Percentiles rank a stretch among this genome's conserved stretches.
Evolutionary conservation across 2,329 filamentous ascomycete species (phyloP).

Genomic region (Colletotrichum musae): DNA sequence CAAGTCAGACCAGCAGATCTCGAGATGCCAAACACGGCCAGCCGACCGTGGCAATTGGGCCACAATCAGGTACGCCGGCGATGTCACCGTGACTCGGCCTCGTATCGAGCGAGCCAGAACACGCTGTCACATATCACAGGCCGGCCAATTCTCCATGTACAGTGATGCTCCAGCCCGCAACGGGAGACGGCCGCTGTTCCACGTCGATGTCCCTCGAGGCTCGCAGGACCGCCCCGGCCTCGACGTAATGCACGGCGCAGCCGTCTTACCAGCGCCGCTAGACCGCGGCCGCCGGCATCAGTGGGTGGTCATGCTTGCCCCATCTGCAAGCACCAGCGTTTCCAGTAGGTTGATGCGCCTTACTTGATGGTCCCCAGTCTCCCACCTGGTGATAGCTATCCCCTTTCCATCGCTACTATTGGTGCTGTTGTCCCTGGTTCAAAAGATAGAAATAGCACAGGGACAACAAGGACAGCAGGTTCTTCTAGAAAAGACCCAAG

Average conservation of each 20-base stretch:
- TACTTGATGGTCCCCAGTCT: too few species aligned
- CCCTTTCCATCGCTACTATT: too few species aligned
- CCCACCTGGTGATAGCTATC: too few species aligned
- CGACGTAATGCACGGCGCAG: slow-evolving; percentile 18
- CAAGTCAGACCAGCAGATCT: neutral
- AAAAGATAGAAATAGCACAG: too few species aligned
- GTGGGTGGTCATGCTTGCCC: slow-evolving; percentile 10
- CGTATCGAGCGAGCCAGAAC: slow-evolving; percentile 4
- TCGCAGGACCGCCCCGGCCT: slow-evolving; percentile 9
- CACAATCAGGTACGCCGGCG: slow-evolving; percentile 29
- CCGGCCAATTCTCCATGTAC: neutral
- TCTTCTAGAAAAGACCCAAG: too few species aligned
- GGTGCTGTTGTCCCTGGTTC: too few species aligned
- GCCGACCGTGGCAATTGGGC: slow-evolving; percentile 19
- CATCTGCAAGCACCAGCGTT: slow-evolving; percentile 35
- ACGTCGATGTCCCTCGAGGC: neutral
- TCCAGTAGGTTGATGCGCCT: neutral
- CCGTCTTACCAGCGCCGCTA: slow-evolving; percentile 22
- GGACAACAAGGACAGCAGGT: too few species aligned
- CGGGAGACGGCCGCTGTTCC: neutral
- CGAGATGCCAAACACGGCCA: neutral
- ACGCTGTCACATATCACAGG: slow-evolving; percentile 19
- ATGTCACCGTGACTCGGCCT: slow-evolving; percentile 29
- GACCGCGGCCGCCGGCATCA: slow-evolving; percentile 6
- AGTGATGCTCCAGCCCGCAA: neutral